phyloP scores from a whole-genome alignment of 225 moss, liverwort and hornwort species.

The Ulota crispa region DNA sequence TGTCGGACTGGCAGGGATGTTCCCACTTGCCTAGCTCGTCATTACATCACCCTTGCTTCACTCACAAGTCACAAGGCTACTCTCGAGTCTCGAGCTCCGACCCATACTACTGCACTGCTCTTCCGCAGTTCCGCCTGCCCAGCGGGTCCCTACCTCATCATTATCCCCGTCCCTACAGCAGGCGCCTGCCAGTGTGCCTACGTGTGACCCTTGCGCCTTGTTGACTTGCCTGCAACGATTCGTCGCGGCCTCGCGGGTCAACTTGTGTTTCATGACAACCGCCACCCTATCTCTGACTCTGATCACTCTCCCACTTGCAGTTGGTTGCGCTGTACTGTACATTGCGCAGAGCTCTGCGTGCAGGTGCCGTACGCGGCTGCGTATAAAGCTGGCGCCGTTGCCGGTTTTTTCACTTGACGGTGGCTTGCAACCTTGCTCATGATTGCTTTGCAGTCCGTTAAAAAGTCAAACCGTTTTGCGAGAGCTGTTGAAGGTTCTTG shows the following conservation, averaged over 20 bases:
- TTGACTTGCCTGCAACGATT: conserved; percentile 43
- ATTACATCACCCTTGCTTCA: not conserved
- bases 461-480: conserved; percentile 8
- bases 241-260: conserved; percentile 37
- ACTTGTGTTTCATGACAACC: conserved; percentile 34
- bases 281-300: not conserved
- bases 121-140: too few relatives aligned
- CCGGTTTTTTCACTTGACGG: conserved; percentile 8
- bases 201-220: conserved; percentile 35
- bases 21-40: not conserved
- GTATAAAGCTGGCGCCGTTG: conserved; percentile 24
- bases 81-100: too few relatives aligned
- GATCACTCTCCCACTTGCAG: conserved; percentile 11
- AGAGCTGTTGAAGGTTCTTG: not conserved
- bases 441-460: not conserved
- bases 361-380: conserved; percentile 20
- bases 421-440: not conserved
- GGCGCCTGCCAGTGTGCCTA: conserved; percentile 26
- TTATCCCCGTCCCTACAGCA: conserved; percentile 17
- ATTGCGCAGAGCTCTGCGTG: not conserved
- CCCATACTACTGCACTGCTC: too few relatives aligned
- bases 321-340: not conserved
- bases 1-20: conserved; percentile 17
- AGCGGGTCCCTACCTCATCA: conserved; percentile 8
- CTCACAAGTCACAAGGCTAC: not conserved